phyloP scores from a whole-genome alignment of 176 grass and related monocot species.

The Oryza punctata region DNA sequence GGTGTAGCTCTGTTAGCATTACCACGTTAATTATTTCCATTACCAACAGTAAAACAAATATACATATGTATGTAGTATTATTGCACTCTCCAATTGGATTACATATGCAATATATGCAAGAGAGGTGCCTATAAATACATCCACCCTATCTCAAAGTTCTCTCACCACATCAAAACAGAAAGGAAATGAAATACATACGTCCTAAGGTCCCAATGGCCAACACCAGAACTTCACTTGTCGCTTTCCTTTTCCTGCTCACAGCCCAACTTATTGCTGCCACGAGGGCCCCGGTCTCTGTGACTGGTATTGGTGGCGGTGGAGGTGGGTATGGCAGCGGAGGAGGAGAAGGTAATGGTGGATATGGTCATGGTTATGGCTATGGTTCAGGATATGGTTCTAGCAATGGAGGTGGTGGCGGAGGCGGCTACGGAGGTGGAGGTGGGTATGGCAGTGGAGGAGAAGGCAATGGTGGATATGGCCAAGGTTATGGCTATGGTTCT shows the following conservation, averaged over 20 bases:
- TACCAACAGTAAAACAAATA: too few species aligned
- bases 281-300: constrained; percentile 5
- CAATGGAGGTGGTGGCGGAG: background rate
- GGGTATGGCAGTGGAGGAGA: constrained; percentile 10
- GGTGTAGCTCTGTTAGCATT: too few species aligned
- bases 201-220: background rate
- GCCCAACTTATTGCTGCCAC: background rate
- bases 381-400: background rate
- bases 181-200: too few species aligned
- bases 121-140: too few species aligned
- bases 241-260: background rate
- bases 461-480: background rate
- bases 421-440: background rate
- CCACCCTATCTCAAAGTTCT: too few species aligned
- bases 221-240: background rate
- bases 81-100: too few species aligned
- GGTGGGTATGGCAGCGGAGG: background rate
- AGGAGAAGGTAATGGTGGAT: background rate
- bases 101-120: too few species aligned
- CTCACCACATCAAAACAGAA: too few species aligned
- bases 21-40: too few species aligned
- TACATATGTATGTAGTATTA: too few species aligned
- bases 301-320: background rate
- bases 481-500: background rate
- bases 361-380: background rate